Evolutionary conservation across 805 yeast species (phyloP), one percentile per base, ranked within the genome.

Genomic region (Spathaspora sp.): DNA sequence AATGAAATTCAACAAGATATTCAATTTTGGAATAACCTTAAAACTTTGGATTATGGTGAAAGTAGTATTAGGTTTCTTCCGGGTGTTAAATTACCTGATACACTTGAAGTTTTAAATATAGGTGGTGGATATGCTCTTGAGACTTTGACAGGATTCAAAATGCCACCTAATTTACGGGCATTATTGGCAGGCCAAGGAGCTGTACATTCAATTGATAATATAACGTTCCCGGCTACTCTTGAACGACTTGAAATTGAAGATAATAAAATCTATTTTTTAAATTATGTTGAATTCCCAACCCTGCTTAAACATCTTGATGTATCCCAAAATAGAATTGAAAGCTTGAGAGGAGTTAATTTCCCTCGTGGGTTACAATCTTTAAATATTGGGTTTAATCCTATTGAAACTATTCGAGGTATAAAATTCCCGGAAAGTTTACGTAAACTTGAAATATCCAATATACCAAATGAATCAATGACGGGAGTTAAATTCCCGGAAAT

Each of bases 381-480:
- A 40, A 64, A 68, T 18, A 49, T 74, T 19, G 62, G 75, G 0
- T 58, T 60, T 48, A 75, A 75, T 55, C 78, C 79, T 2, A 72
- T 75, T 14, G 78, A 75, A 47, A 68, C 72, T 42, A 64, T 74
- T 40, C 69, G 72, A 53, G 76, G 77, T 9, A 69, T 62, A 17
- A 67, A 66, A 49, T 73, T 74, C 44, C 78, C 78, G 4, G 77
- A 73, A 12, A 50, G 55, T 20, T 54, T 75, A 35, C 60, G 60
- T 44, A 64, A 65, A 53, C 61, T 75, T 55, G 79, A 75, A 53
- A 52, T 72, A 10, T 72, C 77, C 6, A 70, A 72, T 49, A 66
- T 74, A 8, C 78, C 79, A 3, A 75, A 73, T 54, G 79, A 75
- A 55, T 66, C 75, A 9, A 74, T 75, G 79, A 69, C 77, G 0